Conservation (phyloP, 1,284 basidiomycete species). For the Ceratobasidium sp. region DNA sequence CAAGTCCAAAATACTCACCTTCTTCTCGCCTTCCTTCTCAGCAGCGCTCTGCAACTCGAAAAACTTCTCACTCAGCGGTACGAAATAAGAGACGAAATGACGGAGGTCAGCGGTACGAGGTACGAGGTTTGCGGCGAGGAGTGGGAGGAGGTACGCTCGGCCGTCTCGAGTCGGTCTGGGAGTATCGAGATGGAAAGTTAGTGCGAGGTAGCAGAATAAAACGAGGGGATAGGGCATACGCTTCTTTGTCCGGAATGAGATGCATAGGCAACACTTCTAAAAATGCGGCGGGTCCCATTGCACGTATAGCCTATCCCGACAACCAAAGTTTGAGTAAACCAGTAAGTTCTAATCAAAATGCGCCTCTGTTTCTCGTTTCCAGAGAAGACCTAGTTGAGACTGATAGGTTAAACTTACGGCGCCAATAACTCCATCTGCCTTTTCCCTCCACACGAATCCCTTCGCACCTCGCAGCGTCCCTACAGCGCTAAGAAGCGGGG, state of each 20-base stretch:
- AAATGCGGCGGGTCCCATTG: slow-evolving; percentile 86
- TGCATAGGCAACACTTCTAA: slow-evolving; percentile 85
- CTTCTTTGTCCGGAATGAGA: slow-evolving; percentile 74
- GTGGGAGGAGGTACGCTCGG: slow-evolving; percentile 91
- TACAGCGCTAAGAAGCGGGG: slow-evolving; percentile 71
- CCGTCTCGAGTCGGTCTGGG: slow-evolving; percentile 50
- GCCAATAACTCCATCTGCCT: slow-evolving; percentile 83
- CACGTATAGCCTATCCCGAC: slow-evolving; percentile 72
- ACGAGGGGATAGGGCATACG: slow-evolving; percentile 61
- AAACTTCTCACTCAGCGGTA: slow-evolving; percentile 93
- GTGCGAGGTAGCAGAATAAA: slow-evolving; percentile 26
- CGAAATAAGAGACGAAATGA: slow-evolving; percentile 91
- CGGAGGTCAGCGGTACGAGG: slow-evolving; percentile 76
- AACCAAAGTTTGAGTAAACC: neutral
- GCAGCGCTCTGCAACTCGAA: slow-evolving; percentile 85
- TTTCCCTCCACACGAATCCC: slow-evolving; percentile 91
- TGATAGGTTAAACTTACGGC: slow-evolving; percentile 51
- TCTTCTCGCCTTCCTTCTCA: slow-evolving; percentile 74
- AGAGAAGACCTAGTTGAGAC: too few relatives aligned
- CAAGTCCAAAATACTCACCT: slow-evolving; percentile 75
- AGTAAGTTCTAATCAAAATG: too few relatives aligned
- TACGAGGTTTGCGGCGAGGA: slow-evolving; percentile 69
- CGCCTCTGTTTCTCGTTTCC: too few relatives aligned
- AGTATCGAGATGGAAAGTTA: slow-evolving; percentile 15
- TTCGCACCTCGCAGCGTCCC: slow-evolving; percentile 81